Percentiles rank a stretch among this genome's conserved stretches.
Conservation (phyloP, 305 asterid genomes). For the Plantago coronopus region DNA sequence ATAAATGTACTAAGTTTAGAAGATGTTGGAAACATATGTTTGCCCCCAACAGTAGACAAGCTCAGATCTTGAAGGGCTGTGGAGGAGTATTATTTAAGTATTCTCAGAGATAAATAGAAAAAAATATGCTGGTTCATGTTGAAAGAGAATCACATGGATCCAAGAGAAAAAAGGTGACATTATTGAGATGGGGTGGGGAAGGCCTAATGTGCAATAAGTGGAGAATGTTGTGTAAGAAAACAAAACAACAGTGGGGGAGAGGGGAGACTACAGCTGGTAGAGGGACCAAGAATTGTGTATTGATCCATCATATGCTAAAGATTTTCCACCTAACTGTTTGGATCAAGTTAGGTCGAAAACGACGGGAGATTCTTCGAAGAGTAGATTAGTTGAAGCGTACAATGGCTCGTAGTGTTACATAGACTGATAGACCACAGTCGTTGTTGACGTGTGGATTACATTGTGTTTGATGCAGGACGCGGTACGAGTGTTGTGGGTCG, state of each 20-base stretch:
- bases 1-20: conserved; percentile 1
- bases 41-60: conserved; percentile 9
- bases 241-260: conserved; percentile 18
- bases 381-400: not conserved
- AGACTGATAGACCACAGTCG: no score
- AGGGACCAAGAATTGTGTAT: conserved; percentile 25
- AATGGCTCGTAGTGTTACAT: no score
- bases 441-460: no score
- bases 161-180: conserved; percentile 18
- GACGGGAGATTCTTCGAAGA: not conserved
- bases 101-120: not conserved
- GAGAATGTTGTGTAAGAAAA: not conserved
- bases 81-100: not conserved
- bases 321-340: not conserved
- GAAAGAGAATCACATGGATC: conserved; percentile 10
- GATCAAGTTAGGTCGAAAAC: not conserved
- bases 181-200: conserved; percentile 45
- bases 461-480: no score
- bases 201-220: conserved; percentile 16
- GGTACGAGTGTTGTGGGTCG: no score
- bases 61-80: not conserved
- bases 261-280: conserved; percentile 32
- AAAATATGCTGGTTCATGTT: not conserved
- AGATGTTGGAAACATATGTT: conserved; percentile 2
- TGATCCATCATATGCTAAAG: not conserved